Evolutionary conservation across 257 asterid genomes (phyloP).

Genomic region (Ocimum tenuiflorum): DNA sequence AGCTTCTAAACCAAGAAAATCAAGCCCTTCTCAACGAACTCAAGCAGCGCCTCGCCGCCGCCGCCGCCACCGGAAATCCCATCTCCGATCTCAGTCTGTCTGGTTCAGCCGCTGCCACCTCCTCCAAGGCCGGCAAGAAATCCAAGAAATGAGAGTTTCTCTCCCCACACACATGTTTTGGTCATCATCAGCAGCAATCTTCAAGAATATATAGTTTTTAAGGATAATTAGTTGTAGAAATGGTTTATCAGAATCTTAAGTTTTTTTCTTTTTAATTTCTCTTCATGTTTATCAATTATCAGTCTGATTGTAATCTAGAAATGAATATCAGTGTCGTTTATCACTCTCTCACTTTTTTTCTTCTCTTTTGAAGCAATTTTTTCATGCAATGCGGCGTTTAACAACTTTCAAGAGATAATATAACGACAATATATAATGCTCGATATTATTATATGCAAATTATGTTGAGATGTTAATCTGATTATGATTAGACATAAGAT

Average conservation of each 20-base stretch:
- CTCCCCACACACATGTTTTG: neutral
- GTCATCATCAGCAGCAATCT: neutral
- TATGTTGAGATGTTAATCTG: neutral
- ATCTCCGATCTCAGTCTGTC: slow-evolving; percentile 35
- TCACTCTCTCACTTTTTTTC: too few relatives aligned
- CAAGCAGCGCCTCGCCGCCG: slow-evolving; percentile 45
- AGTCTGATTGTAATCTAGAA: neutral
- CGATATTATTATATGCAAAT: neutral
- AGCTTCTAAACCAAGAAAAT: slow-evolving; percentile 73
- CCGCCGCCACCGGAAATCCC: slow-evolving; percentile 32
- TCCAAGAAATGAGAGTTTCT: slow-evolving; percentile 31
- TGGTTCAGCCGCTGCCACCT: slow-evolving; percentile 18
- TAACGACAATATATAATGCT: neutral
- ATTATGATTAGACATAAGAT: neutral
- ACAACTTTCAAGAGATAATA: neutral
- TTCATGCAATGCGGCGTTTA: neutral
- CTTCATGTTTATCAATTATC: neutral
- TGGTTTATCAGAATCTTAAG: neutral
- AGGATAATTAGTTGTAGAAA: slow-evolving; percentile 3
- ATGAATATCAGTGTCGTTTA: neutral
- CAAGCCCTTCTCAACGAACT: slow-evolving; percentile 57
- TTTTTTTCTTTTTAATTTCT: neutral
- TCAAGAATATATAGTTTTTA: neutral
- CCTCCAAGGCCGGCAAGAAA: slow-evolving; percentile 45
- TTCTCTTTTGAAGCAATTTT: neutral